Percentiles rank a stretch among this genome's conserved stretches.
Conservation (phyloP, 2,329 filamentous ascomycete species). For the Ceratocystis huliohia region DNA sequence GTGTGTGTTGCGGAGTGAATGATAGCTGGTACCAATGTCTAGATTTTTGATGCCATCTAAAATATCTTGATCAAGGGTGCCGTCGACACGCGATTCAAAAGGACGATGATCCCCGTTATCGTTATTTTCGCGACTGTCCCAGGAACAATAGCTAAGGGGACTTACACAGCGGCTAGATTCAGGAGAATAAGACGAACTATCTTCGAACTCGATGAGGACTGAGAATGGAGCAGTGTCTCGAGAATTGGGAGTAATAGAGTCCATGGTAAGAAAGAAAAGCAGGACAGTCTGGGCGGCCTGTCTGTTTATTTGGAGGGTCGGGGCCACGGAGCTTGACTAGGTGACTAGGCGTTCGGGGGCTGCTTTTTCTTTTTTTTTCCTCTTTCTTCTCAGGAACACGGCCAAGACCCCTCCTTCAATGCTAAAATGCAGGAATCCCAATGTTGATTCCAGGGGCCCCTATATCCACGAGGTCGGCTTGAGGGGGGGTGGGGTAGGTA, state of each 20-base stretch:
- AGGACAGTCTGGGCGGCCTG: slow-evolving; percentile 12
- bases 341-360: slow-evolving; percentile 2
- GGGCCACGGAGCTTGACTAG: slow-evolving; percentile 1
- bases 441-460: slow-evolving; percentile 13
- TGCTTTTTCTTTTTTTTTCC: slow-evolving; percentile 3
- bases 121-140: slow-evolving; percentile 17
- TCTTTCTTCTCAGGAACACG: slow-evolving; percentile 10
- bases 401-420: slow-evolving; percentile 19
- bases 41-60: slow-evolving; percentile 19
- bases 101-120: slow-evolving; percentile 2
- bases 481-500: neutral
- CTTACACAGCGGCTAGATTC: slow-evolving; percentile 20
- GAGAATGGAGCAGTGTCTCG: slow-evolving; percentile 19
- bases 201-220: slow-evolving; percentile 18
- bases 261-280: slow-evolving; percentile 12
- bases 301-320: slow-evolving; percentile 14
- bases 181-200: slow-evolving; percentile 13
- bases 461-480: slow-evolving; percentile 9
- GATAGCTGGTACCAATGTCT: slow-evolving; percentile 14
- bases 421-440: slow-evolving; percentile 14
- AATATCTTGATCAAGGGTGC: slow-evolving; percentile 17
- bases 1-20: neutral
- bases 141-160: slow-evolving; percentile 19
- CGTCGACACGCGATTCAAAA: slow-evolving; percentile 12
- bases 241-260: slow-evolving; percentile 11